Evolutionary conservation across 805 yeast species (phyloP), one percentile per base, ranked within the genome.

Genomic region (Schwanniomyces vanrijiae): DNA sequence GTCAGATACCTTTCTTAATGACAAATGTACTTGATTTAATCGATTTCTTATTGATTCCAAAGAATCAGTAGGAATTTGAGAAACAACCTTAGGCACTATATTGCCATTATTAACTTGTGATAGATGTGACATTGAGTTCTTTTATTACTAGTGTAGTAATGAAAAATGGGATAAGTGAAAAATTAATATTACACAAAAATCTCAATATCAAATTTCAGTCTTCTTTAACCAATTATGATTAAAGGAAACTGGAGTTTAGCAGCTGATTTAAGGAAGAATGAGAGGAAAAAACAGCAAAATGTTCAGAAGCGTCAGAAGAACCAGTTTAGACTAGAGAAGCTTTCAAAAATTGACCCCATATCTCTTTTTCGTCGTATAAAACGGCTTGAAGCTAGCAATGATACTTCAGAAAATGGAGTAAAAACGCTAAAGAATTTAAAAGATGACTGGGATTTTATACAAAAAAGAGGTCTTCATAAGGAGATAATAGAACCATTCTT

Each of bases 21-120:
- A 71, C 34, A 68, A 61, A 49, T 71, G 71, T 7, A 71, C 73
- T 52, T 73, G 78, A 53, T 70, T 72, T 20, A 73, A 58, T 31
- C 74, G 48, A 51, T 71, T 73, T 44, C 78, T 55, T 18, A 73
- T 56, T 5, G 74, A 60, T 55, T 73, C 77, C 14, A 73, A 58
- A 7, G 73, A 60, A 40, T 71, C 76, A 40, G 58, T 56, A 1
- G 72, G 75, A 5, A 65, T 59, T 29, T 62, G 63, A 10, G 61
- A 54, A 4, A 44, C 51, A 47, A 48, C 64, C n/a, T 26, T 40
- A 11, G 34, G 35, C 20, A 31, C 16, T 5, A 13, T 8, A 5
- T 13, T 22, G 11, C 24, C 39, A 19, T 20, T 28, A 26, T 26
- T 43, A 13, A 18, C 29, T 16, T 13, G 37, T 5, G 26, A 16